These are phyloP conservation scores for Kazachstania bromeliacearum DNA, from an alignment of 805 yeast genomes.

Conservation along the genomic window DNA sequence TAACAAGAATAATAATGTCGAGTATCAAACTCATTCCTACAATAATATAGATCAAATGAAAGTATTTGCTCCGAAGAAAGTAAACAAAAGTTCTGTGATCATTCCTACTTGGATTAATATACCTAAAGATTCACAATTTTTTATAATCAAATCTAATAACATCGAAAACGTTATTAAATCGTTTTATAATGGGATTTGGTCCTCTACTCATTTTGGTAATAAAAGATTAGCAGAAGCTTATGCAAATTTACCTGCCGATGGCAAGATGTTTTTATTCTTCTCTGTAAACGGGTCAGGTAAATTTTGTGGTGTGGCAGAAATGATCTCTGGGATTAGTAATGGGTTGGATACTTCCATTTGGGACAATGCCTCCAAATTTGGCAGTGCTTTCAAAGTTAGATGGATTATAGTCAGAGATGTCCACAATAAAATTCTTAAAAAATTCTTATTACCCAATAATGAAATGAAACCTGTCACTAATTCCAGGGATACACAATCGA, in stretches of 20 bases:
- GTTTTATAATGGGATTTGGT: conserved; percentile 43
- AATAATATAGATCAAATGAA: not conserved
- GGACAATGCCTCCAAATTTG: conserved; percentile 41
- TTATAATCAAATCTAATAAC: conserved; percentile 48
- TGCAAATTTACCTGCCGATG: conserved; percentile 9
- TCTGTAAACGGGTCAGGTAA: conserved; percentile 50
- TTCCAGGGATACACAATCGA: conserved; percentile 54
- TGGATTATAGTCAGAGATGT: conserved; percentile 47
- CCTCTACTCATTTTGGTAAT: conserved; percentile 51
- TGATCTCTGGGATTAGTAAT: conserved; percentile 31
- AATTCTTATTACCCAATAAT: conserved; percentile 36
- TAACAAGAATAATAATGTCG: not conserved
- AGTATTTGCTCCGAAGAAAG: conserved; percentile 1
- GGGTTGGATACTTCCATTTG: conserved; percentile 33
- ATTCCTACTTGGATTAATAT: conserved; percentile 23
- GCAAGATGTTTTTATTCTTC: conserved; percentile 41
- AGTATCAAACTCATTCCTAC: not conserved
- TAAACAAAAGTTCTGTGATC: conserved; percentile 9
- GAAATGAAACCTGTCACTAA: conserved; percentile 45
- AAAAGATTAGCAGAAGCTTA: conserved; percentile 41
- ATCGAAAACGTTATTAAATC: conserved; percentile 42
- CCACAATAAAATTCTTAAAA: conserved; percentile 39
- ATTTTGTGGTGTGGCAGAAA: conserved; percentile 51
- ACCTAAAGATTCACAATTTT: conserved; percentile 32
- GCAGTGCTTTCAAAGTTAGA: conserved; percentile 42